Conservation (phyloP, 495 filamentous ascomycete genomes). For the Aspergillus nanangensis region DNA sequence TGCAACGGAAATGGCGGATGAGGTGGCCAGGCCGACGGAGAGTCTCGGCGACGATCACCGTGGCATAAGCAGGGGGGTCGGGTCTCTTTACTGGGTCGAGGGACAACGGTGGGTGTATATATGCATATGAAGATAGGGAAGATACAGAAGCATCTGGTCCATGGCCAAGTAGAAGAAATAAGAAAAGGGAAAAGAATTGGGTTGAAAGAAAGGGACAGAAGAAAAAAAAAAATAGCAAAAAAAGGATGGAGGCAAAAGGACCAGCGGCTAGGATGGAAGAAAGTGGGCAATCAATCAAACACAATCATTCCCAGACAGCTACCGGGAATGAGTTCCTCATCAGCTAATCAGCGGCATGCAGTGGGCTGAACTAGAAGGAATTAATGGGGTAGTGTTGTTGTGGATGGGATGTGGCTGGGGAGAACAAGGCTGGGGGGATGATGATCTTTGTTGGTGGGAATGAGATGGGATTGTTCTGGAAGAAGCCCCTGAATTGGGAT, state of each 20-base stretch:
- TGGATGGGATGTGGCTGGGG: too few species aligned
- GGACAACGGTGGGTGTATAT: background rate
- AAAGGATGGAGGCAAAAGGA: background rate
- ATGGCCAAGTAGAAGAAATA: too few species aligned
- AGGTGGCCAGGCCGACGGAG: conserved; percentile 3
- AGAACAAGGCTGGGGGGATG: background rate
- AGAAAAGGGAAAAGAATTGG: background rate
- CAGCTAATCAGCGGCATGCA: conserved; percentile 1
- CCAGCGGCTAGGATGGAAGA: background rate
- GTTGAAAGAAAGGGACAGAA: background rate
- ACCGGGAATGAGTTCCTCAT: background rate
- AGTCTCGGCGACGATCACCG: conserved; percentile 1
- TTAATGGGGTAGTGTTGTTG: too few species aligned
- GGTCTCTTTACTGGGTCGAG: background rate
- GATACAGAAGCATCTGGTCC: background rate
- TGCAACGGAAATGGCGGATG: conserved; percentile 11
- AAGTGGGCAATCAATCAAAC: background rate
- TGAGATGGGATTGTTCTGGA: too few species aligned
- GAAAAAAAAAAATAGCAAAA: too few species aligned
- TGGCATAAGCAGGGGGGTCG: background rate
- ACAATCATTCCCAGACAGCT: background rate
- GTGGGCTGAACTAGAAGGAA: background rate
- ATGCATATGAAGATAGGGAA: background rate
- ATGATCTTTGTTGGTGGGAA: too few species aligned
- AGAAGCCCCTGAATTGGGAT: too few species aligned